Conservation (phyloP, 1,139 yeast genomes). For the Geotrichum macrosporum region DNA sequence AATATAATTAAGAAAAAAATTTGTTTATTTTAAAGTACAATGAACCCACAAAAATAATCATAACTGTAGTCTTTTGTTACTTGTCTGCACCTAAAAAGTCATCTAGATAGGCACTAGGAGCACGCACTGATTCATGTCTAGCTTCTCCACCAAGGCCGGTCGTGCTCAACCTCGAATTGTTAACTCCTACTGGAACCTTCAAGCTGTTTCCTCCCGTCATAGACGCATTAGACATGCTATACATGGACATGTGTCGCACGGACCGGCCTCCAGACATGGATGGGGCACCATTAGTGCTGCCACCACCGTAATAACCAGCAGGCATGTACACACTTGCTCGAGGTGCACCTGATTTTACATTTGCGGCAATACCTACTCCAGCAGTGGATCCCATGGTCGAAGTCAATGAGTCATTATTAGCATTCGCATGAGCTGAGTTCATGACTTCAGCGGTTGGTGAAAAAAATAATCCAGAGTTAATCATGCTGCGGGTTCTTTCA, state of each 20-base stretch:
- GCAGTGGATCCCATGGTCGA: conserved; percentile 22
- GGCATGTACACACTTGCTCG: conserved; percentile 38
- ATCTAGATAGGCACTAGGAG: conserved; percentile 41
- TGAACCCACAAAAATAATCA: too few relatives aligned
- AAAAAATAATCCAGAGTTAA: conserved; percentile 48
- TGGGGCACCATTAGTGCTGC: conserved; percentile 22
- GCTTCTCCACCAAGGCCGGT: conserved; percentile 11
- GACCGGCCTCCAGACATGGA: conserved; percentile 11
- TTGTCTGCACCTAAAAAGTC: conserved; percentile 35
- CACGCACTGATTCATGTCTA: conserved; percentile 28
- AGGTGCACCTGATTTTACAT: conserved; percentile 19
- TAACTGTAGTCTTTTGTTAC: conserved; percentile 5
- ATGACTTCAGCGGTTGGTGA: conserved; percentile 78
- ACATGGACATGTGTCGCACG: conserved; percentile 22
- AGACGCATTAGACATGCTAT: conserved; percentile 23
- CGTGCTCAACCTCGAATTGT: conserved; percentile 19
- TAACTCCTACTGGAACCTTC: conserved; percentile 15
- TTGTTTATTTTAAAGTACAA: too few relatives aligned
- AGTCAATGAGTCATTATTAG: conserved; percentile 23
- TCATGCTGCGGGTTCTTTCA: conserved; percentile 17
- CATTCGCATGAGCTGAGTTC: conserved; percentile 38
- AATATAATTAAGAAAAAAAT: too few relatives aligned
- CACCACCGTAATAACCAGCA: conserved; percentile 36
- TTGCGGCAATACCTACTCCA: conserved; percentile 23
- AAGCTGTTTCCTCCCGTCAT: conserved; percentile 22